Evolutionary conservation across 441 rosid species (phyloP).

Genomic region (Jatropha podagrica): DNA sequence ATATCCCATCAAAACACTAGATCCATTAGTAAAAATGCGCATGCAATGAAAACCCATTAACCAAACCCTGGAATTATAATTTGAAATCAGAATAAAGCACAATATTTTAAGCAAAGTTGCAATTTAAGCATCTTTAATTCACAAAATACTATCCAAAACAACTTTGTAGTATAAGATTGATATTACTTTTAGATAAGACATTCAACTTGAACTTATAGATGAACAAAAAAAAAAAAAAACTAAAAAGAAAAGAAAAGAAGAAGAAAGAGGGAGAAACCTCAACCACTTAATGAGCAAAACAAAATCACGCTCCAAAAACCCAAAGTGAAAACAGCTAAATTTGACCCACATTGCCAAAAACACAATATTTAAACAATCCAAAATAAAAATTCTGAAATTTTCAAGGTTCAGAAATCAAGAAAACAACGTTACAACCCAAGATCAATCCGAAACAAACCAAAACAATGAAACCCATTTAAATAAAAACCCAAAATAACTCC

Average conservation of each 20-base stretch:
- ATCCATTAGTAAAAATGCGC: conserved; percentile 35
- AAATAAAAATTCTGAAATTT: conserved; percentile 17
- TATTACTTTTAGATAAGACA: neutral
- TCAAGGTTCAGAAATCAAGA: conserved; percentile 13
- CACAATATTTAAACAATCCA: neutral
- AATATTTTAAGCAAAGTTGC: conserved; percentile 6
- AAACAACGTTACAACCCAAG: conserved; percentile 7
- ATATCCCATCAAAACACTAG: conserved; percentile 31
- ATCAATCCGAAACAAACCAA: conserved; percentile 2
- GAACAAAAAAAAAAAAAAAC: neutral
- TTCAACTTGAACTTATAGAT: neutral
- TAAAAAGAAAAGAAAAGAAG: neutral
- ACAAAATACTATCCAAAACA: neutral
- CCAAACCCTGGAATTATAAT: conserved; percentile 19
- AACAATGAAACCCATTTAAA: conserved; percentile 4
- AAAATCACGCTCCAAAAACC: neutral
- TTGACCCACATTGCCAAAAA: conserved; percentile 31
- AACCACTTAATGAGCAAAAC: neutral
- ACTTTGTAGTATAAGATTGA: neutral
- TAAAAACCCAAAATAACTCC: neutral
- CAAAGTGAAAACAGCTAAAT: conserved; percentile 15
- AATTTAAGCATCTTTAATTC: neutral
- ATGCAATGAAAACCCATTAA: conserved; percentile 46
- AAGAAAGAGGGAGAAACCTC: neutral
- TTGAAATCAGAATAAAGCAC: conserved; percentile 7